Conservation (phyloP, 1,139 yeast genomes). For the Candida tetrigidarum region DNA sequence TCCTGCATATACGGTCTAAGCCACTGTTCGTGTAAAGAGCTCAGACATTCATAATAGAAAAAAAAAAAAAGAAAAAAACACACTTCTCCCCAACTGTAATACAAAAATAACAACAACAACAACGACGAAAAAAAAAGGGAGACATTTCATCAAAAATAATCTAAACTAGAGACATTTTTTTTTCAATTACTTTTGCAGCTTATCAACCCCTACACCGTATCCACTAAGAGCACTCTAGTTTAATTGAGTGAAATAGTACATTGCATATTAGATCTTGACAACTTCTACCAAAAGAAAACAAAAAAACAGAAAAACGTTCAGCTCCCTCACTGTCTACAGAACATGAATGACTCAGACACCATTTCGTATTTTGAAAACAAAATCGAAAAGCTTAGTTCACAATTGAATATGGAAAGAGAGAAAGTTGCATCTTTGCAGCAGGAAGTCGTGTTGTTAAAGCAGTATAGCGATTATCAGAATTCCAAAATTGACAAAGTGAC, state of each 20-base stretch:
- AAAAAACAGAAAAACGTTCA: too few species aligned
- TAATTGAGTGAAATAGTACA: neutral
- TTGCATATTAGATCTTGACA: neutral
- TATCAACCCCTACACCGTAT: neutral
- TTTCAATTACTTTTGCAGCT: slow-evolving; percentile 1
- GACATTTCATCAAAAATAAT: slow-evolving; percentile 5
- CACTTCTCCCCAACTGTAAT: too few species aligned
- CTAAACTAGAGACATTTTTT: slow-evolving; percentile 3
- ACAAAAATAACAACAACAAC: neutral
- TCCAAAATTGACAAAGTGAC: slow-evolving; percentile 45
- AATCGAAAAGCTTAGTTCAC: slow-evolving; percentile 17
- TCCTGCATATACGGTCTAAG: too few species aligned
- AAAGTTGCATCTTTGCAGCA: slow-evolving; percentile 30
- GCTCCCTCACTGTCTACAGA: too few species aligned
- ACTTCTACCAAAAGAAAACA: neutral
- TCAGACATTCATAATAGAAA: neutral
- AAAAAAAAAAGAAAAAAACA: neutral
- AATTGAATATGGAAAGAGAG: slow-evolving; percentile 23
- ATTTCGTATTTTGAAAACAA: slow-evolving; percentile 17
- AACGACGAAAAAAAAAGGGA: neutral
- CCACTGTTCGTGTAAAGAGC: neutral
- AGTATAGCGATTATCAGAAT: slow-evolving; percentile 42
- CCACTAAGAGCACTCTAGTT: neutral
- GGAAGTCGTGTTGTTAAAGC: slow-evolving; percentile 41
- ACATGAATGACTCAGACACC: slow-evolving; percentile 9